Conservation (phyloP, 129 eudicot species). For the Pittosporum tobira region DNA sequence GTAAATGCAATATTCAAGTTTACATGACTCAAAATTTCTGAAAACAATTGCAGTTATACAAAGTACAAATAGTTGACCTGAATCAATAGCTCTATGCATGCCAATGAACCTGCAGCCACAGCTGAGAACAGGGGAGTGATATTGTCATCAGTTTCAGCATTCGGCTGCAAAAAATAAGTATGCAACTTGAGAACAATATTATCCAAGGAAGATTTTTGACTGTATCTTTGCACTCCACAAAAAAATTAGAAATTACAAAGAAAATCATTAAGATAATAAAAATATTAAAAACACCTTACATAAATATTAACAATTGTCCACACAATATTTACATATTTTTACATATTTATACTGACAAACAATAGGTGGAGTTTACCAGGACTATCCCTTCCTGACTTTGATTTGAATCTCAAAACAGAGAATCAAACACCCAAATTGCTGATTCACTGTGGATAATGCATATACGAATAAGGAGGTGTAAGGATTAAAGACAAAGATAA, state of each 20-base stretch:
- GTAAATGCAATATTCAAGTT: background rate
- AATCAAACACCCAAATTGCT: no score
- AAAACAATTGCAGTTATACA: background rate
- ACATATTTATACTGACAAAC: background rate
- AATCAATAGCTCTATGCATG: constrained; percentile 65
- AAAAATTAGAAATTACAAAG: no score
- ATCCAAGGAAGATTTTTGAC: background rate
- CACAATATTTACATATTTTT: background rate
- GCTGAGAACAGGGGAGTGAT: constrained; percentile 81
- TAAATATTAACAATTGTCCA: background rate
- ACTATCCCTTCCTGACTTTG: no score
- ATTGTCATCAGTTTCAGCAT: constrained; percentile 79
- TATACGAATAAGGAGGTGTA: no score
- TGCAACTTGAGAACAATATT: background rate
- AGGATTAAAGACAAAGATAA: no score
- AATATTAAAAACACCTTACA: background rate
- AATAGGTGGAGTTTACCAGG: background rate
- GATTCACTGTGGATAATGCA: no score
- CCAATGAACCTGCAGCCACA: constrained; percentile 87
- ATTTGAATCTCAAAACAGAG: no score
- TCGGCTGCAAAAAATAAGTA: constrained; percentile 60
- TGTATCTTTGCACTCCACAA: background rate
- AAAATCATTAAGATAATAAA: background rate
- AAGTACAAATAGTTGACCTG: constrained; percentile 35
- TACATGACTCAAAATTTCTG: background rate